Evolutionary conservation across 2,329 filamentous ascomycete species (phyloP).

Genomic region (Dothidotthia symphoricarpi): DNA sequence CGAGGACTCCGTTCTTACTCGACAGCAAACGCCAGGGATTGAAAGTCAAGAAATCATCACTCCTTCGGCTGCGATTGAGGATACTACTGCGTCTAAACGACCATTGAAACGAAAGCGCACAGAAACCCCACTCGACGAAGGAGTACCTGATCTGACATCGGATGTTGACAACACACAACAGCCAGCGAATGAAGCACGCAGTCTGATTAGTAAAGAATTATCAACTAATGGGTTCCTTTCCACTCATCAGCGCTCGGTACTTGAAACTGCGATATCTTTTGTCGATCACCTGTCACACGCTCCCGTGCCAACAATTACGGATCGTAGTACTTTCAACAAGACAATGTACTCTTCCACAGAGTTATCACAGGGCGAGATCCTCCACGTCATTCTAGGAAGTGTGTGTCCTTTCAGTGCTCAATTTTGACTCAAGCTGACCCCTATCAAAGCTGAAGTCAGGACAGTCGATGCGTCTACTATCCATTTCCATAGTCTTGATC

Average conservation of each 20-base stretch:
- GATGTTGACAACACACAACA: conserved; percentile 21
- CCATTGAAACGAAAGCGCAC: conserved; percentile 23
- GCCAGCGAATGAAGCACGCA: conserved; percentile 24
- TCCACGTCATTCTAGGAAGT: conserved; percentile 30
- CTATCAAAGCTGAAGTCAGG: conserved; percentile 19
- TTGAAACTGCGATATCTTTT: conserved; percentile 32
- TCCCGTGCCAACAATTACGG: conserved; percentile 19
- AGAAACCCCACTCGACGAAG: conserved; percentile 12
- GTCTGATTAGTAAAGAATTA: conserved; percentile 31
- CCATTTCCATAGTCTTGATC: conserved; percentile 28
- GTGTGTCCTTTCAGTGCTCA: conserved; percentile 1
- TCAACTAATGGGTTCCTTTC: conserved; percentile 27
- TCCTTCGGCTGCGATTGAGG: conserved; percentile 2
- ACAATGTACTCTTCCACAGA: conserved; percentile 26
- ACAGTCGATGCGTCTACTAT: conserved; percentile 11
- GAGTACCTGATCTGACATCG: conserved; percentile 10
- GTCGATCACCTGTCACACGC: conserved; percentile 31
- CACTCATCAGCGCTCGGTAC: conserved; percentile 27
- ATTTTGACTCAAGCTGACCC: background rate
- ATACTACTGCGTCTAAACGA: conserved; percentile 10
- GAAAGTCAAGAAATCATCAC: conserved; percentile 1
- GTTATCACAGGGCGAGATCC: conserved; percentile 25
- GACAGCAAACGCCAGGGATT: conserved; percentile 7
- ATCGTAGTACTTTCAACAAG: conserved; percentile 27
- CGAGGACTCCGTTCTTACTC: conserved; percentile 23